A percentile compares a stretch with the other conserved stretches of the same genome.
Evolutionary conservation across 768 basidiomycete genomes (phyloP).

Genomic region (Calocera cornea): DNA sequence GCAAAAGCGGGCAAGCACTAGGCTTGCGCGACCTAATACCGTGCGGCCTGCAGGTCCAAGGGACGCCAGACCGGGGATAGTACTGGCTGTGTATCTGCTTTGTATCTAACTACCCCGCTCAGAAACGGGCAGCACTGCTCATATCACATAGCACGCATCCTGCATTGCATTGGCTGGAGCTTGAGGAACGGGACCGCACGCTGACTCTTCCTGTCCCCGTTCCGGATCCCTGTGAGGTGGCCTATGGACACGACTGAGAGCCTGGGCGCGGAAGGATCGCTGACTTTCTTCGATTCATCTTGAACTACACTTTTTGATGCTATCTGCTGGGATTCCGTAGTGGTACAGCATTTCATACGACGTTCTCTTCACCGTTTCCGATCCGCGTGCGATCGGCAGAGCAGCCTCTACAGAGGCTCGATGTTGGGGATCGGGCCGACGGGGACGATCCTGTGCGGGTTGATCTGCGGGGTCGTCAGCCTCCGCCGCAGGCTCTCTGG

Average conservation of each 20-base stretch:
- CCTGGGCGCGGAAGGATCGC: no score
- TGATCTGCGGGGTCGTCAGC: conserved; percentile 38
- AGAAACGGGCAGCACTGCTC: not conserved
- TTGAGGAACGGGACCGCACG: not conserved
- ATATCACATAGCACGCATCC: not conserved
- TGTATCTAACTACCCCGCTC: not conserved
- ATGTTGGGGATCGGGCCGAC: conserved; percentile 60
- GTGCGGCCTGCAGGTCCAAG: not conserved
- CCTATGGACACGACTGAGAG: no score
- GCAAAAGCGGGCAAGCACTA: conserved; percentile 9
- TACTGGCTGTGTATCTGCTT: no score
- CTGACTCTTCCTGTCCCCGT: not conserved
- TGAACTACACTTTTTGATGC: no score
- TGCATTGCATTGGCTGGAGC: not conserved
- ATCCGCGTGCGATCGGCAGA: no score
- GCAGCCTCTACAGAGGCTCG: conserved; percentile 37
- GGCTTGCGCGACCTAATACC: not conserved
- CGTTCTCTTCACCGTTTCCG: not conserved
- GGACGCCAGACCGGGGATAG: no score
- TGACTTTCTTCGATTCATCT: no score
- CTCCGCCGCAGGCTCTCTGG: not conserved
- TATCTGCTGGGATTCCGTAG: no score
- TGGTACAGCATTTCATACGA: no score
- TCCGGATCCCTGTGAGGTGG: not conserved
- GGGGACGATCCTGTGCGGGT: conserved; percentile 64